Evolutionary conservation across 345 rosid genomes (phyloP).

Genomic region (Citrus australasica): DNA sequence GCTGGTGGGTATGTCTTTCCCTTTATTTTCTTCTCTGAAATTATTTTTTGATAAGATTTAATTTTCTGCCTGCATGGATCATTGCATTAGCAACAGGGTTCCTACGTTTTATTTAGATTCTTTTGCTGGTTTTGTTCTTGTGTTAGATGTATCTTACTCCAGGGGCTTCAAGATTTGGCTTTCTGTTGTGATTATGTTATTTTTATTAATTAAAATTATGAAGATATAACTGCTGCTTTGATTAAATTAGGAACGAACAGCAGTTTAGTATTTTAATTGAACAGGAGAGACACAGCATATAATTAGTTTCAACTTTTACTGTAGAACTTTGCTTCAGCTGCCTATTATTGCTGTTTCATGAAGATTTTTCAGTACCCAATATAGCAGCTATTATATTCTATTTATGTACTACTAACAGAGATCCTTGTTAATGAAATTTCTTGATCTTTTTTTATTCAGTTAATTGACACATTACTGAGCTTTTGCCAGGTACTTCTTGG

Average conservation of each 20-base stretch:
- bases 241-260: not conserved
- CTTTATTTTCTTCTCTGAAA: conserved; percentile 3
- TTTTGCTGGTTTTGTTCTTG: not conserved
- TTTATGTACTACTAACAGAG: not conserved
- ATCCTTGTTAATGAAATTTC: not conserved
- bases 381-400: not conserved
- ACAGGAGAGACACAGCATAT: not conserved
- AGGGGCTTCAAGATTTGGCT: not conserved
- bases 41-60: not conserved
- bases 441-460: not conserved
- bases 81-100: not conserved
- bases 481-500: conserved; percentile 66
- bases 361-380: not conserved
- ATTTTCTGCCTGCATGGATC: not conserved
- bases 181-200: not conserved
- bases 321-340: not conserved
- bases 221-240: not conserved
- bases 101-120: not conserved
- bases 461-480: not conserved
- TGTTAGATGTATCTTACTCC: not conserved
- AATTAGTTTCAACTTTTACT: not conserved
- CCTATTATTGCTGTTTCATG: not conserved
- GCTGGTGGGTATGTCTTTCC: conserved; percentile 78
- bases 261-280: not conserved
- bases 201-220: not conserved